Evolutionary conservation across 495 filamentous ascomycete species (phyloP).

Genomic region (Friedmanniomyces simplex): DNA sequence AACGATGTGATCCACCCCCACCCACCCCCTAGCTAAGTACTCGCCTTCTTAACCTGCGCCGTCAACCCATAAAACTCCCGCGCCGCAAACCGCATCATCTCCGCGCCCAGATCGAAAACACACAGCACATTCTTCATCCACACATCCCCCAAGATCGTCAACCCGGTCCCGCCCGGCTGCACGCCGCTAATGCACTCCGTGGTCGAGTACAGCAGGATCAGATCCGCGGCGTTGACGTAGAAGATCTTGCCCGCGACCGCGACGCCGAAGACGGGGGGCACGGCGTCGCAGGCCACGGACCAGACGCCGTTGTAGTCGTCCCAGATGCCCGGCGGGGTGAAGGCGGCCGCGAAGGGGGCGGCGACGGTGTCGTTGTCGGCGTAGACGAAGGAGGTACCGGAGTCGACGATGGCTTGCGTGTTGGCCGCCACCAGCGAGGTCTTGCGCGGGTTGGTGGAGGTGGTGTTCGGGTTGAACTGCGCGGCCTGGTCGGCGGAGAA

Average conservation of each 20-base stretch:
- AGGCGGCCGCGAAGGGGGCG: slow-evolving; percentile 40
- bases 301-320: slow-evolving; percentile 38
- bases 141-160: slow-evolving; percentile 46
- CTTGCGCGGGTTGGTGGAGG: slow-evolving; percentile 30
- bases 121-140: slow-evolving; percentile 56
- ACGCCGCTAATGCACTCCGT: slow-evolving; percentile 19
- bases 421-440: slow-evolving; percentile 17
- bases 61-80: slow-evolving; percentile 14
- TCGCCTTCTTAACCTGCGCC: background rate
- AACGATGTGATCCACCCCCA: no score
- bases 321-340: slow-evolving; percentile 44
- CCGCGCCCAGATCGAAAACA: slow-evolving; percentile 50
- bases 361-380: slow-evolving; percentile 35
- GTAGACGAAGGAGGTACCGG: slow-evolving; percentile 36
- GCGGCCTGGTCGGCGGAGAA: slow-evolving; percentile 16
- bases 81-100: slow-evolving; percentile 41
- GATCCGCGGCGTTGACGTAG: slow-evolving; percentile 44
- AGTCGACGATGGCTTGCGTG: slow-evolving; percentile 33
- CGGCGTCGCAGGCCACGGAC: slow-evolving; percentile 46
- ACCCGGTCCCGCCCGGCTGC: slow-evolving; percentile 10
- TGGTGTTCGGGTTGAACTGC: slow-evolving; percentile 32
- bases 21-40: no score
- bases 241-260: slow-evolving; percentile 41
- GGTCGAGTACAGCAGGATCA: slow-evolving; percentile 37
- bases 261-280: slow-evolving; percentile 43